These are phyloP conservation scores for Mitragyna speciosa DNA, from an alignment of 257 asterid species.

Conservation along the genomic window DNA sequence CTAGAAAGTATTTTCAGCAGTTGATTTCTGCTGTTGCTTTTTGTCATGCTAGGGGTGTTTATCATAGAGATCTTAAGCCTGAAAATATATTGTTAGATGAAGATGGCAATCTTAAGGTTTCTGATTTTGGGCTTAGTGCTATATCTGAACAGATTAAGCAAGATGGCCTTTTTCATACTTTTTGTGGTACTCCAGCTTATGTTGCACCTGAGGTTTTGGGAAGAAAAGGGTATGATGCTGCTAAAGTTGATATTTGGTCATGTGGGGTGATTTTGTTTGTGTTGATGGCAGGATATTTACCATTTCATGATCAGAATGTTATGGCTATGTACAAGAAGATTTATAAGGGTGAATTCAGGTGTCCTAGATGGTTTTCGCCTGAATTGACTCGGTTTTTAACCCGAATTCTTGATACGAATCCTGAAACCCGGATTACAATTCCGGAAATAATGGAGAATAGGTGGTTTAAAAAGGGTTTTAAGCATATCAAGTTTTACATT, in stretches of 20 bases:
- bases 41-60: slow-evolving; percentile 94
- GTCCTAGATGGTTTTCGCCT: slow-evolving; percentile 90
- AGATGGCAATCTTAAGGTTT: slow-evolving; percentile 78
- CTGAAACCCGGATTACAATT: slow-evolving; percentile 42
- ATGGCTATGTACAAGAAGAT: slow-evolving; percentile 96
- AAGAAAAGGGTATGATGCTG: slow-evolving; percentile 87
- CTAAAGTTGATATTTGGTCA: slow-evolving; percentile 91
- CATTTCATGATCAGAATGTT: slow-evolving; percentile 82
- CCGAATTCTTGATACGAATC: slow-evolving; percentile 44
- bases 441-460: slow-evolving; percentile 45
- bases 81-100: slow-evolving; percentile 82
- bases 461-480: slow-evolving; percentile 55
- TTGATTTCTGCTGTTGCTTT: slow-evolving; percentile 80
- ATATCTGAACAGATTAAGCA: slow-evolving; percentile 89
- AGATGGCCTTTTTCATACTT: slow-evolving; percentile 86
- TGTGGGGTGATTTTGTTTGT: slow-evolving; percentile 91
- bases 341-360: slow-evolving; percentile 83
- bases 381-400: slow-evolving; percentile 52
- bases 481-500: slow-evolving; percentile 58
- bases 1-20: slow-evolving; percentile 79
- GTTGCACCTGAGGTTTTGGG: slow-evolving; percentile 94
- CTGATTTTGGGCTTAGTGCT: slow-evolving; percentile 88
- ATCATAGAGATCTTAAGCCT: slow-evolving; percentile 87
- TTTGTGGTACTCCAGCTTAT: slow-evolving; percentile 93
- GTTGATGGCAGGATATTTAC: slow-evolving; percentile 87